Evolutionary conservation across 805 yeast species (phyloP), one percentile per base, ranked within the genome.

Genomic region (Candida methanosorbosa): DNA sequence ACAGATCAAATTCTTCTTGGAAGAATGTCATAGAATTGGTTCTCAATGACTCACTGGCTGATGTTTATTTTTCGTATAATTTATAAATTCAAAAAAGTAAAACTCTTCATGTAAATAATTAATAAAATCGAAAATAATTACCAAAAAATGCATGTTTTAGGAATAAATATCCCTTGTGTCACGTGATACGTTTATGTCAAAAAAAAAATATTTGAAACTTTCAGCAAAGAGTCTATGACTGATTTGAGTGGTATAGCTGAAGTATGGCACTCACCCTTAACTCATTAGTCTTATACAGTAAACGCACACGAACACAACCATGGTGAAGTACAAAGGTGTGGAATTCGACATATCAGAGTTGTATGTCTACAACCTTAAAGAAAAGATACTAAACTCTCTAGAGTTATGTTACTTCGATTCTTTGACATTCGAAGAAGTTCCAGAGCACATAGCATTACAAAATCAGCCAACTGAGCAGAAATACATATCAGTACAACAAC

Each of bases 11-110:
- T 84, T 76, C 61, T 92, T 92, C 63, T 66, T 92, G 52, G 64
- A 85, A 58, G 96, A 86, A 57, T 81, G 92, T 48, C 95, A 86
- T 56, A 72, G 88, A 49, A 57, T 82, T 35, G 95, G 95, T 9
- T 62, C 72, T 13, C 29, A 31, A 24, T 31, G 18, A 18, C 3
- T 30, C 12, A 13, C n/a, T 27, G 9, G 20, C 20, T 18, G 12
- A 16, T 27, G 5, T 27, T 16, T 9, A 9, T 11, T 21, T 21
- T 21, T 9, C 8, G 8, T 21, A 21, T 11, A 21, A 21, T 21
- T 21, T 21, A n/a, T n/a, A n/a, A n/a, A 14, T 5, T 27, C 14
- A 16, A 6, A 27, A 14, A 27, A 18, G 9, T 9, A 15, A 27
- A 11, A 15, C n/a, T n/a, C n/a, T 9, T 27, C 18, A 16, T 15